Evolutionary conservation across 371 early-diverging fungal species (phyloP).

Genomic region (Actinomortierella ambigua): DNA sequence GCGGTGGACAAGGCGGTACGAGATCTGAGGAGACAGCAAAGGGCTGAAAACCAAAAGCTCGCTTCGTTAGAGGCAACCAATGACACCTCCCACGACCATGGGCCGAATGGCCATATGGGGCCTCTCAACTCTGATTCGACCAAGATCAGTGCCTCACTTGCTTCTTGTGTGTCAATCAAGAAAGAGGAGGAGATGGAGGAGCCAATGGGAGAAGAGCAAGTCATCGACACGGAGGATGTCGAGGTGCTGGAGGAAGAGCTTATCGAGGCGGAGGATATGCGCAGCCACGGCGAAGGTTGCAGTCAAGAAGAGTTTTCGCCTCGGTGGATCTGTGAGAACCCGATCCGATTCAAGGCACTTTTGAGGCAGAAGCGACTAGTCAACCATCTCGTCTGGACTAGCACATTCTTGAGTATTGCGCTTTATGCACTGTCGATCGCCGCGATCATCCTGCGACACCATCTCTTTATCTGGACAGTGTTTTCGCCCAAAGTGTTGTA

Average conservation of each 20-base stretch:
- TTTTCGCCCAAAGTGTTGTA: slow-evolving; percentile 86
- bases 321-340: background rate
- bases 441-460: slow-evolving; percentile 69
- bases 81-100: too few species aligned
- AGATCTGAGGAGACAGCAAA: background rate
- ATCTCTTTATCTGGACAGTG: slow-evolving; percentile 87
- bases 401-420: slow-evolving; percentile 55
- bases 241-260: background rate
- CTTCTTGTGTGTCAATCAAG: too few species aligned
- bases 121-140: too few species aligned
- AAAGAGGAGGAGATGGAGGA: slow-evolving; percentile 15
- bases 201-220: slow-evolving; percentile 10
- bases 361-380: slow-evolving; percentile 29
- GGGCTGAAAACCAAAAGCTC: too few species aligned
- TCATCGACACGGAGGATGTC: background rate
- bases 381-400: slow-evolving; percentile 50
- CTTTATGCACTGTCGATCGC: slow-evolving; percentile 63
- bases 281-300: too few species aligned
- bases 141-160: too few species aligned
- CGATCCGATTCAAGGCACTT: slow-evolving; percentile 5
- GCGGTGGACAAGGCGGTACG: background rate
- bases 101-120: too few species aligned
- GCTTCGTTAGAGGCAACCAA: too few species aligned
- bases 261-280: background rate
- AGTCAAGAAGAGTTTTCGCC: too few species aligned